Evolutionary conservation across 192 early-diverging fungal genomes (phyloP).

Genomic region (Coemansia javaensis): DNA sequence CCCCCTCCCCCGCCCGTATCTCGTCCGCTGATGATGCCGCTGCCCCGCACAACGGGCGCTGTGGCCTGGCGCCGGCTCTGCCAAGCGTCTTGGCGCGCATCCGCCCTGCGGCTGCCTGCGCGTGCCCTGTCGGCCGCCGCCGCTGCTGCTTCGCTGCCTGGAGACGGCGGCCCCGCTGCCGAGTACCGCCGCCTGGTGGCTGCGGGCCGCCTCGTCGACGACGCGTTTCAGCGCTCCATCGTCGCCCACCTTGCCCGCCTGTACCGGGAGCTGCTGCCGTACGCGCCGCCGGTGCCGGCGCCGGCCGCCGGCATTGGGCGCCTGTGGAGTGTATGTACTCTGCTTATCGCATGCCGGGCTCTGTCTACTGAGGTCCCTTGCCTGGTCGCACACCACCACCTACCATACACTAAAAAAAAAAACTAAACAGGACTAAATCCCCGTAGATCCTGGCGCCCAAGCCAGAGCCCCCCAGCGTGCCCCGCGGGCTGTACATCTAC

Average conservation of each 20-base stretch:
- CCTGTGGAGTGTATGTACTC: conserved; percentile 37
- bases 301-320: conserved; percentile 3
- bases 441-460: no score
- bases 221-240: conserved; percentile 65
- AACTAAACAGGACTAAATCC: no score
- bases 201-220: conserved; percentile 54
- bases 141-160: no score
- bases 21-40: no score
- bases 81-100: no score
- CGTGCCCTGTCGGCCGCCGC: background rate
- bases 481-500: conserved; percentile 46
- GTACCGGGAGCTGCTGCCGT: conserved; percentile 56
- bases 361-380: background rate
- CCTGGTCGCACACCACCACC: background rate
- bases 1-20: no score
- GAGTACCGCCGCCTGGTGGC: conserved; percentile 47
- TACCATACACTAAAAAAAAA: no score
- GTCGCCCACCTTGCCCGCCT: conserved; percentile 62
- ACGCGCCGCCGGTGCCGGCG: conserved; percentile 44
- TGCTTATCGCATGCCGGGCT: background rate
- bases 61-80: no score
- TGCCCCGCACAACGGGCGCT: no score
- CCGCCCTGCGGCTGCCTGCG: background rate
- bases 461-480: conserved; percentile 4
- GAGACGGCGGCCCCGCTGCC: conserved; percentile 19